Conservation (phyloP, 768 basidiomycete species). For the Pleurotus tuber-regium region DNA sequence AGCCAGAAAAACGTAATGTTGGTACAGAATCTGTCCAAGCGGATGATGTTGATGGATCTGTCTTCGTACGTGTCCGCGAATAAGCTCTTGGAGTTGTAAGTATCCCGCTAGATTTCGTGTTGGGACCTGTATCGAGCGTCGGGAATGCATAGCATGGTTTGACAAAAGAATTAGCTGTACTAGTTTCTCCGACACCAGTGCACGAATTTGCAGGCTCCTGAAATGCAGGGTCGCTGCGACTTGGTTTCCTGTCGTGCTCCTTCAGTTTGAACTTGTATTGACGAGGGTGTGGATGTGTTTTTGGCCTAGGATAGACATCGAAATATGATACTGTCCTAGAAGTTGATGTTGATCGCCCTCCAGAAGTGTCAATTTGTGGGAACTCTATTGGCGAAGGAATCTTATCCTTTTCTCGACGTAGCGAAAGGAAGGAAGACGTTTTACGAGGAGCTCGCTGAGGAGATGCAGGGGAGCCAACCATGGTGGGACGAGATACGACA, state of each 20-base stretch:
- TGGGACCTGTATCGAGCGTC: conserved; percentile 31
- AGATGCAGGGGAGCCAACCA: conserved; percentile 24
- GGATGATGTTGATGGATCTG: conserved; percentile 50
- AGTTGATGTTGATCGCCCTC: conserved; percentile 2
- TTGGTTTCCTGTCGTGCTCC: conserved; percentile 15
- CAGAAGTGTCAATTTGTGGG: conserved; percentile 14
- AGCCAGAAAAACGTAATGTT: conserved; percentile 61
- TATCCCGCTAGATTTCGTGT: conserved; percentile 22
- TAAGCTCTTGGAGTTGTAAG: conserved; percentile 28
- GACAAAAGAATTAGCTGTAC: conserved; percentile 14
- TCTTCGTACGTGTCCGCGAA: conserved; percentile 51
- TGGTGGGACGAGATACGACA: conserved; percentile 34
- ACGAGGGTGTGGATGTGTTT: conserved; percentile 31
- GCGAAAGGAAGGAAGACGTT: conserved; percentile 56
- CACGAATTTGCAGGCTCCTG: conserved; percentile 3
- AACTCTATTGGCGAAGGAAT: conserved; percentile 19
- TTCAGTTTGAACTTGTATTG: conserved; percentile 27
- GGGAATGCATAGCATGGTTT: conserved; percentile 41
- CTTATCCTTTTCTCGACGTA: conserved; percentile 49
- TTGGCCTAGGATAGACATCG: conserved; percentile 43
- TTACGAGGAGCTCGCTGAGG: conserved; percentile 46
- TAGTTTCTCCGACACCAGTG: not conserved
- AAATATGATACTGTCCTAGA: conserved; percentile 36
- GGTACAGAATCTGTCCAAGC: no score
- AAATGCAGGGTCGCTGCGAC: conserved; percentile 17